Percentiles rank a stretch among this genome's conserved stretches.
Conservation (phyloP, 2,329 filamentous ascomycete species). For the Rachicladosporium sp. region DNA sequence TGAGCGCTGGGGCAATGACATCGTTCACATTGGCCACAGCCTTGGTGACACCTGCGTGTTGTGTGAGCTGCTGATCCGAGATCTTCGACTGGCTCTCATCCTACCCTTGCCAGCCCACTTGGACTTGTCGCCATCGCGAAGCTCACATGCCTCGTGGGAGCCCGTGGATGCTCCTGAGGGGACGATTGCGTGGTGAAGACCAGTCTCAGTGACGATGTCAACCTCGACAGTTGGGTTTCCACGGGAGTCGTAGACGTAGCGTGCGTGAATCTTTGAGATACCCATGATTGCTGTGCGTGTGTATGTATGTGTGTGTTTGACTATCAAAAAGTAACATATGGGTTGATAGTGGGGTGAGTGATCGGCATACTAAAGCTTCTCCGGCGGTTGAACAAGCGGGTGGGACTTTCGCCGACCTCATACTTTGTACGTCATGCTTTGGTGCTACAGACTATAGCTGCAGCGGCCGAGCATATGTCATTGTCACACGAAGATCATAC, state of each 20-base stretch:
- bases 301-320: too few species aligned
- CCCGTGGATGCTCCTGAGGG: constrained; percentile 90
- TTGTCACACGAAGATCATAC: too few species aligned
- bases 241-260: constrained; percentile 95
- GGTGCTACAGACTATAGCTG: too few species aligned
- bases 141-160: constrained; percentile 41
- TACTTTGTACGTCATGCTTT: too few species aligned
- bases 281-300: constrained; percentile 63
- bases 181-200: constrained; percentile 93
- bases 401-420: too few species aligned
- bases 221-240: constrained; percentile 98
- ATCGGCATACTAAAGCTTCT: too few species aligned
- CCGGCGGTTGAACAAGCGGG: too few species aligned
- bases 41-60: constrained; percentile 35
- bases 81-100: constrained; percentile 6
- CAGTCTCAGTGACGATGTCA: constrained; percentile 89
- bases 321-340: too few species aligned
- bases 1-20: constrained; percentile 41
- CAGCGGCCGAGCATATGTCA: too few species aligned
- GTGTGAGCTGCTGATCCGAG: constrained; percentile 1
- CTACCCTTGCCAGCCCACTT: constrained; percentile 42
- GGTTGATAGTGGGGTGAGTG: too few species aligned
- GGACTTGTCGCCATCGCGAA: constrained; percentile 41
- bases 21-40: constrained; percentile 45
- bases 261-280: constrained; percentile 43